Evolutionary conservation across 306 rosid genomes (phyloP).

Genomic region (Calophaca sinica): DNA sequence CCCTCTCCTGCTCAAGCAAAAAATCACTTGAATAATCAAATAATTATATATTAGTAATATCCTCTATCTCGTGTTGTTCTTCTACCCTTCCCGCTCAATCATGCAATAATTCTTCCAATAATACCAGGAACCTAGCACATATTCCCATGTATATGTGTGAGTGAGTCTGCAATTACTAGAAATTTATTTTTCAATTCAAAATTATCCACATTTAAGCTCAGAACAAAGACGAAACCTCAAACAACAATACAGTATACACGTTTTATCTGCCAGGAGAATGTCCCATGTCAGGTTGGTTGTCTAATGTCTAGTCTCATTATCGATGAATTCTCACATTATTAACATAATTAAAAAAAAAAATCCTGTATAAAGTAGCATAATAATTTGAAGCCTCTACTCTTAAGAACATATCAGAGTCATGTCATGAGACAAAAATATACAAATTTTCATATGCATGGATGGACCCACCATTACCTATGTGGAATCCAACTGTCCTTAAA

Average conservation of each 20-base stretch:
- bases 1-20: constrained; percentile 71
- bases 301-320: neutral
- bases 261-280: constrained; percentile 18
- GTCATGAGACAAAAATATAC: neutral
- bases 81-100: neutral
- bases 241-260: neutral
- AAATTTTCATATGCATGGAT: no score
- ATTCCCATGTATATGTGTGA: no score
- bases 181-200: no score
- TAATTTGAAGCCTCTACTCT: neutral
- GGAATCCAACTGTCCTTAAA: neutral
- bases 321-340: neutral
- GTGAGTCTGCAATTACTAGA: no score
- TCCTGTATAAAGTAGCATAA: constrained; percentile 9
- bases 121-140: neutral
- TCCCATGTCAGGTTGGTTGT: neutral
- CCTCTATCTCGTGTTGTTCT: constrained; percentile 9
- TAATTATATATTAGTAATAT: constrained; percentile 3
- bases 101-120: constrained; percentile 31
- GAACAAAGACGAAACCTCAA: no score
- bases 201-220: no score
- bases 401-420: neutral
- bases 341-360: neutral
- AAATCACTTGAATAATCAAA: neutral
- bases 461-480: neutral